Conservation (phyloP, 176 grass and related monocot species). For the Oryza officinalis region DNA sequence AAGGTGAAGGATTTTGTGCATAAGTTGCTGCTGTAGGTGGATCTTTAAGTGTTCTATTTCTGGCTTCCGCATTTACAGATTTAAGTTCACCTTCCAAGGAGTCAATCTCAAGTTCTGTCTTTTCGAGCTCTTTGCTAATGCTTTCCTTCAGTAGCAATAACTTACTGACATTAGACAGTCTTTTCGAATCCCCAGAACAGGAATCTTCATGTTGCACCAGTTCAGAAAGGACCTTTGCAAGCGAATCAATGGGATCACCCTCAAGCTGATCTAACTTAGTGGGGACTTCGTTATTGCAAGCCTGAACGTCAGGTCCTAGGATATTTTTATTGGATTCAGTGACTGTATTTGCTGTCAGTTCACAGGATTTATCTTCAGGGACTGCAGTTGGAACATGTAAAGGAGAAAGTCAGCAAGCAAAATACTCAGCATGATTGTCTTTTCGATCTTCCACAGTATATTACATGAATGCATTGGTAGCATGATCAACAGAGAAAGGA, state of each 20-base stretch:
- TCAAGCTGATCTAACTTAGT: slow-evolving; percentile 53
- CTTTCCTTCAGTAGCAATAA: slow-evolving; percentile 67
- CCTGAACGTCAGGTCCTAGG: slow-evolving; percentile 26
- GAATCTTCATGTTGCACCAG: slow-evolving; percentile 69
- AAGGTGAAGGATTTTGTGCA: slow-evolving; percentile 43
- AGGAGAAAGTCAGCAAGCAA: slow-evolving; percentile 4
- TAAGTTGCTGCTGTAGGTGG: slow-evolving; percentile 25
- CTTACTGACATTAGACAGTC: slow-evolving; percentile 50
- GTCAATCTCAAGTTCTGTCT: slow-evolving; percentile 87
- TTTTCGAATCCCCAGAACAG: slow-evolving; percentile 66
- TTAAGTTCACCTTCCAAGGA: slow-evolving; percentile 82
- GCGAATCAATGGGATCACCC: slow-evolving; percentile 51
- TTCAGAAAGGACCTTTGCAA: slow-evolving; percentile 59
- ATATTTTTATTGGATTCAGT: slow-evolving; percentile 33
- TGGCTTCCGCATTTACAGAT: slow-evolving; percentile 28
- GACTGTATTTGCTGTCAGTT: slow-evolving; percentile 37
- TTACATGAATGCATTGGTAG: neutral
- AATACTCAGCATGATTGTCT: neutral
- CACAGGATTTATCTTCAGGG: slow-evolving; percentile 56
- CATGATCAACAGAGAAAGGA: neutral
- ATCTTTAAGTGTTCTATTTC: slow-evolving; percentile 23
- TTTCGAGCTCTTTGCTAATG: slow-evolving; percentile 83
- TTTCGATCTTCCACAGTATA: neutral
- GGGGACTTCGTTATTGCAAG: slow-evolving; percentile 23
- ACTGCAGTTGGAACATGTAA: slow-evolving; percentile 54